These are phyloP conservation scores for Diaporthe australafricana DNA, from an alignment of 2,329 filamentous ascomycete genomes.

Conservation along the genomic window DNA sequence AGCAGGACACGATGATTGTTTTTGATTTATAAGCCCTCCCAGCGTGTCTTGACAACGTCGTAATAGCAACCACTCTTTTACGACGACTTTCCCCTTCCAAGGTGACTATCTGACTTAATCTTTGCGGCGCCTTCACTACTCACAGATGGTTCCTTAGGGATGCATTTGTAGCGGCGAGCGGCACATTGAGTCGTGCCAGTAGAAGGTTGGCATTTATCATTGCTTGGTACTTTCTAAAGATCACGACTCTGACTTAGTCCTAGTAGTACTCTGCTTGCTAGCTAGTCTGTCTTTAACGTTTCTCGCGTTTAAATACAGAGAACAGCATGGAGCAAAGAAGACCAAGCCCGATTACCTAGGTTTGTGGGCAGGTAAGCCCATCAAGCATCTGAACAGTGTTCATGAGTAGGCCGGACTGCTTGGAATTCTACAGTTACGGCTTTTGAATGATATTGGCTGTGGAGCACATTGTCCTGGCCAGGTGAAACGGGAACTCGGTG, in stretches of 20 bases:
- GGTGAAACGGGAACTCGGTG: slow-evolving; percentile 63
- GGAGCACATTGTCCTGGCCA: slow-evolving; percentile 62
- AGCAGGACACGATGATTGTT: slow-evolving; percentile 74
- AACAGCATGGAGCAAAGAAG: slow-evolving; percentile 68
- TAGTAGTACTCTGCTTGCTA: too few relatives aligned
- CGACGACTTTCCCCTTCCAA: slow-evolving; percentile 73
- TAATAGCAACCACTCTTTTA: slow-evolving; percentile 72
- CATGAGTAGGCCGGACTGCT: slow-evolving; percentile 59
- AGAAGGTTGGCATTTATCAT: too few relatives aligned
- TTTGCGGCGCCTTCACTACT: neutral
- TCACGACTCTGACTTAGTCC: too few relatives aligned
- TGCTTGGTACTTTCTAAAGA: too few relatives aligned
- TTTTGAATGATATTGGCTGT: slow-evolving; percentile 64
- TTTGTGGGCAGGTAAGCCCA: slow-evolving; percentile 51
- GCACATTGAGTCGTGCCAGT: neutral
- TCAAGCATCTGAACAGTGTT: slow-evolving; percentile 62
- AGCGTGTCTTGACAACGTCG: slow-evolving; percentile 78
- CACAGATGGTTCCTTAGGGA: too few relatives aligned
- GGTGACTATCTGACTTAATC: slow-evolving; percentile 65
- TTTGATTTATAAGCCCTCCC: slow-evolving; percentile 72
- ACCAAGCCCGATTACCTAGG: slow-evolving; percentile 55
- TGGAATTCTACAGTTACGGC: slow-evolving; percentile 62
- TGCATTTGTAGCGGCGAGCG: too few relatives aligned
- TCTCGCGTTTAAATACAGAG: slow-evolving; percentile 69
- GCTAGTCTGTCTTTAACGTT: too few relatives aligned